Evolutionary conservation across 140 eudicot species (phyloP).

Genomic region (Cichorium intybus): DNA sequence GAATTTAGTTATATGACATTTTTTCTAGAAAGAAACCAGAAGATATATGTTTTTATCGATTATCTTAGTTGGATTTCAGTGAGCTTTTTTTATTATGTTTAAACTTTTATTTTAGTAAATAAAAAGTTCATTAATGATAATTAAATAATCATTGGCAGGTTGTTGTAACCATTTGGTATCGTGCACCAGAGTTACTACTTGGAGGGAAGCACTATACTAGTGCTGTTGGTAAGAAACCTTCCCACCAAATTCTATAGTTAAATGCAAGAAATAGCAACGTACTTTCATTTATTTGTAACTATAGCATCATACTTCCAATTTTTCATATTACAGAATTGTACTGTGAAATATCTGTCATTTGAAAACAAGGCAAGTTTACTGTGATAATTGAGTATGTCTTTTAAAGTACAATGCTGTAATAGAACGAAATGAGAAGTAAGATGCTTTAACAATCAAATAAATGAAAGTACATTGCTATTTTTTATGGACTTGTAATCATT

Average conservation of each 20-base stretch:
- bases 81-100: too few species aligned
- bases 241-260: conserved; percentile 1
- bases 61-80: too few species aligned
- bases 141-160: conserved; percentile 49
- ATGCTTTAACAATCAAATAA: neutral
- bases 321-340: too few species aligned
- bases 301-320: too few species aligned
- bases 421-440: neutral
- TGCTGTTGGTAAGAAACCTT: conserved; percentile 83
- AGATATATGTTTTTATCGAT: too few species aligned
- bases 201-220: conserved; percentile 98
- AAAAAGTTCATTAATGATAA: neutral
- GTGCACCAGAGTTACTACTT: conserved; percentile 98
- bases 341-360: too few species aligned
- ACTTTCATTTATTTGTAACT: neutral
- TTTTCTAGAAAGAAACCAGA: too few species aligned
- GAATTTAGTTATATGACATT: too few species aligned
- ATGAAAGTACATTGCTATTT: neutral
- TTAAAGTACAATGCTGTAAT: neutral
- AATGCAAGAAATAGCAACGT: neutral
- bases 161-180: conserved; percentile 99
- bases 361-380: too few species aligned
- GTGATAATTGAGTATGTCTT: too few species aligned
- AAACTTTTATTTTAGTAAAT: too few species aligned
- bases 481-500: conserved; percentile 7